Base-by-base conservation (phyloP, 495 filamentous ascomycete species). In the Xylaria palmicola region DNA sequence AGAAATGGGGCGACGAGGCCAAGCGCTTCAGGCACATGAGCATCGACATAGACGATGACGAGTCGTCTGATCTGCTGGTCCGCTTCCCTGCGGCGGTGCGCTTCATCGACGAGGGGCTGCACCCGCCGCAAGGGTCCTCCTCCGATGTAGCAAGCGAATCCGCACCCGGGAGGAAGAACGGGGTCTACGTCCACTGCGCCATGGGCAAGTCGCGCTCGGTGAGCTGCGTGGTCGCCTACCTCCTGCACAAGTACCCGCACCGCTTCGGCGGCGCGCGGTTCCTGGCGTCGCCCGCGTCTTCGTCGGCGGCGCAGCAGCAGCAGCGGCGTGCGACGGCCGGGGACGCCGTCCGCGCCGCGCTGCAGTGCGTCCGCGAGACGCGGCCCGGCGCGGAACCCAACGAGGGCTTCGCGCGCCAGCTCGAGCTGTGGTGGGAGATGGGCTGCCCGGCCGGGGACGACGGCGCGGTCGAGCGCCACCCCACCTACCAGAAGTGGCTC, bases 121-220 rank as follows among this genome's bases (percentile, higher is more conserved):
- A 74, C 44, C 67, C 70, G 10, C 50, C 59, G 1, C n/a, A n/a
- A n/a, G n/a, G n/a, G n/a, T n/a, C n/a, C n/a, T n/a, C n/a, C n/a
- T n/a, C n/a, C n/a, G n/a, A n/a, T n/a, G n/a, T n/a, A n/a, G n/a
- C n/a, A n/a, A n/a, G n/a, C n/a, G n/a, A n/a, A n/a, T n/a, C n/a
- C n/a, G n/a, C n/a, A n/a, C n/a, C n/a, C n/a, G n/a, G n/a, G n/a
- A n/a, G n/a, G n/a, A 60, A 49, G 24, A 55, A 24, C 26, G 76
- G 70, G 20, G 75, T 81, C 44, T 75, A 77, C 41, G 79, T 79
- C 60, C 74, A 76, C 75, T 97, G 94, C 82, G 93, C 91, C 30
- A 96, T 96, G 91, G 94, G 94, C 32, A 93, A 93, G 76, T 96
- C 92, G 52, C 90, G 94, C 50, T 97, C 93, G 22, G 88, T 92